Conservation (phyloP, 1,284 basidiomycete genomes). For the Calocybe gambosa region DNA sequence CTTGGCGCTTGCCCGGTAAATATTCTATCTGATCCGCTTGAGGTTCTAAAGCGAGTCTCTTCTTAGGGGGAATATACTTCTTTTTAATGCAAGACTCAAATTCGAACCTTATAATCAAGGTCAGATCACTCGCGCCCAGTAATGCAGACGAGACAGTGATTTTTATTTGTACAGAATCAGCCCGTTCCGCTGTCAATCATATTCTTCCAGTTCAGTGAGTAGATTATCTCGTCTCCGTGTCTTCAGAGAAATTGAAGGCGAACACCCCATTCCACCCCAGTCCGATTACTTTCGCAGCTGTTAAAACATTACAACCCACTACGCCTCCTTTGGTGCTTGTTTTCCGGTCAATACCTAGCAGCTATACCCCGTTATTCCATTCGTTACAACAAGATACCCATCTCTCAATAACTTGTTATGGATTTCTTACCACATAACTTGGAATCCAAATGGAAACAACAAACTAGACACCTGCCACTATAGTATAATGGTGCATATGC, state of each 20-base stretch:
- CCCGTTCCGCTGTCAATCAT: slow-evolving; percentile 35
- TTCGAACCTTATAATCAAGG: slow-evolving; percentile 10
- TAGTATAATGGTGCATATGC: no score
- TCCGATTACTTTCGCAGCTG: slow-evolving; percentile 37
- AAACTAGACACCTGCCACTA: no score
- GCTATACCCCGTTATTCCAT: slow-evolving; percentile 42
- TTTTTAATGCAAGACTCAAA: background rate
- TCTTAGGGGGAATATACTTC: slow-evolving; percentile 33
- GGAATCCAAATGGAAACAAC: no score
- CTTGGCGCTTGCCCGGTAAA: slow-evolving; percentile 74
- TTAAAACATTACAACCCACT: slow-evolving; percentile 45
- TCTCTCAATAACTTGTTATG: slow-evolving; percentile 15
- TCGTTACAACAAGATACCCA: slow-evolving; percentile 27
- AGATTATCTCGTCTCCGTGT: slow-evolving; percentile 4
- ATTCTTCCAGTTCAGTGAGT: slow-evolving; percentile 45
- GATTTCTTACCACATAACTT: no score
- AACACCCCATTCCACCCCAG: slow-evolving; percentile 22
- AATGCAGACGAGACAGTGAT: background rate
- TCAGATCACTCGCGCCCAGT: background rate
- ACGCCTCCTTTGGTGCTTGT: slow-evolving; percentile 34
- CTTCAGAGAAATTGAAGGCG: background rate
- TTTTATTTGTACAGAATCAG: slow-evolving; percentile 30
- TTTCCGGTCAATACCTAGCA: slow-evolving; percentile 36
- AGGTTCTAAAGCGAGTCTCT: background rate
- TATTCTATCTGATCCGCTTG: background rate